Evolutionary conservation across 495 filamentous ascomycete species (phyloP), one percentile per base, ranked within the genome.

Genomic region (Durotheca rogersii): DNA sequence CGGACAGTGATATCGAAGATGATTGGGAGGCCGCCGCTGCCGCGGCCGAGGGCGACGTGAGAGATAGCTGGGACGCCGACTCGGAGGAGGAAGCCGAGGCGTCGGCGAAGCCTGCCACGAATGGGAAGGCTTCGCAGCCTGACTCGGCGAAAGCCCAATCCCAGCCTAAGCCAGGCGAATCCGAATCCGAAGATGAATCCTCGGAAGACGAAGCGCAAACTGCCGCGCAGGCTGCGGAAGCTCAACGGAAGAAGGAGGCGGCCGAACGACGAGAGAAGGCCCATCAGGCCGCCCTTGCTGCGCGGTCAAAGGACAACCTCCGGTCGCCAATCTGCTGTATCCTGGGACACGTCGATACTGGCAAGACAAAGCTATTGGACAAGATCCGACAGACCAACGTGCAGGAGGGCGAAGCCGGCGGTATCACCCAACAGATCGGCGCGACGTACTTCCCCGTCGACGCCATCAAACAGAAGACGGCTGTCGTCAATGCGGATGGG

Each of bases 351-450:
- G 94, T 99, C 78, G 94, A 99, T 83, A 99, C 94, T 30, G 94
- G 94, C 62, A 99, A 99, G 78, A 99, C 94, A 14, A 99, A 99
- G 74, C 75, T 99, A 47, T 78, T 99, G 42, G 94, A 99, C 77
- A 97, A 97, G 76, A 92, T 99, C 65, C 87, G 94, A 52, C 91
- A 96, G 71, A 99, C 94, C 40, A 97, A 97, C 64, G 94, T 99
- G 18, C 94, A 99, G 67, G 94, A 97, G 71, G 94, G 94, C 51
- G 94, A 99, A 84, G 94, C 94, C 30, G 94, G 94, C 74, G 94
- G 94, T 86, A 99, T 99, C 62, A 99, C 94, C 11, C 94, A 99
- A 73, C 94, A 99, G 72, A 99, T 99, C 66, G 94, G 94, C 83
- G 94, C 94, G 34, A 99, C 94, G 11, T 99, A 97, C 73, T 99